These are phyloP conservation scores for Tothia fuscella DNA, from an alignment of 2,329 filamentous ascomycete genomes.

Conservation along the genomic window DNA sequence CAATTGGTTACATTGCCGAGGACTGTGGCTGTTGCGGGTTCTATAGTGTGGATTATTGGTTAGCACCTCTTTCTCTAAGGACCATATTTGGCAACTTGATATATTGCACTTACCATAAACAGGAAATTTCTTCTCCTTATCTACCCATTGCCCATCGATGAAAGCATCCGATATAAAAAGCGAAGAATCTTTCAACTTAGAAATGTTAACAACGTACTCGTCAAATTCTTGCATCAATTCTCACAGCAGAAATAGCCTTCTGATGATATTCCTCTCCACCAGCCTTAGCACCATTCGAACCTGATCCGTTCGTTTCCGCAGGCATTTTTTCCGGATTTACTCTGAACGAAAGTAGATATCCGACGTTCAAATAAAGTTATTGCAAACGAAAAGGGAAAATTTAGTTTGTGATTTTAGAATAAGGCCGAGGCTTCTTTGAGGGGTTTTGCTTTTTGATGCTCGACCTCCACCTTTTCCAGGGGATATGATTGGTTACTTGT, in stretches of 20 bases:
- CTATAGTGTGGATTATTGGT: conserved; percentile 10
- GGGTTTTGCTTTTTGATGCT: no score
- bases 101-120: conserved; percentile 9
- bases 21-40: conserved; percentile 15
- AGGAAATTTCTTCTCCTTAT: conserved; percentile 7
- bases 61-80: background rate
- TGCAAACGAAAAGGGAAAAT: no score
- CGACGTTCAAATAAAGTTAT: no score
- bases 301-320: background rate
- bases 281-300: background rate
- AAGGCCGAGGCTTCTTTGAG: no score
- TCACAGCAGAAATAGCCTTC: no score
- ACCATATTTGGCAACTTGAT: background rate
- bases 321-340: no score
- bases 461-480: no score
- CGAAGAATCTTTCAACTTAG: conserved; percentile 11
- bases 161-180: conserved; percentile 12
- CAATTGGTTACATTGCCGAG: conserved; percentile 16
- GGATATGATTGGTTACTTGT: no score
- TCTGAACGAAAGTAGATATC: no score
- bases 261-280: background rate
- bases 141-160: conserved; percentile 10
- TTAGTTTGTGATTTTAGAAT: no score
- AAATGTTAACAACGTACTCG: no score
- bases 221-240: no score